Evolutionary conservation across 768 basidiomycete species (phyloP).

Genomic region (Naganishia vishniacii): DNA sequence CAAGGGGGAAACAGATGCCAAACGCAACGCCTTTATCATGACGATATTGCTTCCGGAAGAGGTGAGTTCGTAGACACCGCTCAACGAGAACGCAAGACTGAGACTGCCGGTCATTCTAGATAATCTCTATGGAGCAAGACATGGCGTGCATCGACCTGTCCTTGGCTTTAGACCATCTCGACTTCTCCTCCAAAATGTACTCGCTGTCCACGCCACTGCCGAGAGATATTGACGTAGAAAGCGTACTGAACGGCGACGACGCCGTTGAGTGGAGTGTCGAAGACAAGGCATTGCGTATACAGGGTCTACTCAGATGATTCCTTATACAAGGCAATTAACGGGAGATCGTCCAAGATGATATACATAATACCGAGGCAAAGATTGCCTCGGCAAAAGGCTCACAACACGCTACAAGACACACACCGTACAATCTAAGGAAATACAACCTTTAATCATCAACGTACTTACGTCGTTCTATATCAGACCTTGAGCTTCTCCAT

Average conservation of each 20-base stretch:
- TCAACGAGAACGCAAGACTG: neutral
- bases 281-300: conserved; percentile 24
- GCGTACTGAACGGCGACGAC: neutral
- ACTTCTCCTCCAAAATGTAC: conserved; percentile 18
- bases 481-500: conserved; percentile 53
- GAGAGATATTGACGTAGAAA: conserved; percentile 14
- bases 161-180: neutral
- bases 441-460: conserved; percentile 2
- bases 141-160: neutral
- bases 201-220: conserved; percentile 15
- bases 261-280: conserved; percentile 26
- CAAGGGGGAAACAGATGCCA: neutral
- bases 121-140: neutral
- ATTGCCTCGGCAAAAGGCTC: too few relatives aligned
- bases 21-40: conserved; percentile 20
- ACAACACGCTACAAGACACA: neutral
- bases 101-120: neutral
- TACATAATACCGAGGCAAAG: neutral
- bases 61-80: neutral
- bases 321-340: neutral
- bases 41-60: conserved; percentile 22
- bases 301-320: conserved; percentile 7
- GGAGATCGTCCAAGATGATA: neutral
- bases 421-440: conserved; percentile 2
- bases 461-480: neutral